Percentiles rank a stretch among this genome's conserved stretches.
Evolutionary conservation across 441 rosid genomes (phyloP).

Genomic region (Brassica hybrid): DNA sequence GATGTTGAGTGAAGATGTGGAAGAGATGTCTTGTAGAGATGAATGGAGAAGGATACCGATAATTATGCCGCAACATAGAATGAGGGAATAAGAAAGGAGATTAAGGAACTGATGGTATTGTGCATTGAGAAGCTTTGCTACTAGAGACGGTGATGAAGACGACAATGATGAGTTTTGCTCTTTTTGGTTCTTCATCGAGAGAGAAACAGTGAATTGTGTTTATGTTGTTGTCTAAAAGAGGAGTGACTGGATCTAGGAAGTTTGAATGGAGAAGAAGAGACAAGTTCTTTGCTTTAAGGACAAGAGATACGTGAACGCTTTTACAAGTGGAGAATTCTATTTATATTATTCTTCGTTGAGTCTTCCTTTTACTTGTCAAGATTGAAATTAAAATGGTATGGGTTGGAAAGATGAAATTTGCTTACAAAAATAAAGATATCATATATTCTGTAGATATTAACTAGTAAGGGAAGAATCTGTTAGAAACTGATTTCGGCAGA

Average conservation of each 20-base stretch:
- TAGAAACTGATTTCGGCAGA: neutral
- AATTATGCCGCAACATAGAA: conserved; percentile 62
- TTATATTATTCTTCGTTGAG: neutral
- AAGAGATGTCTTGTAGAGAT: conserved; percentile 51
- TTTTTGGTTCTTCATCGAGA: conserved; percentile 57
- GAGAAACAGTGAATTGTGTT: conserved; percentile 17
- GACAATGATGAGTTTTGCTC: conserved; percentile 32
- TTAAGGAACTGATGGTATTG: conserved; percentile 51
- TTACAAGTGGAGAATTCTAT: conserved; percentile 35
- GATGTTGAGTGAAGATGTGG: conserved; percentile 42
- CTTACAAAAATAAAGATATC: neutral
- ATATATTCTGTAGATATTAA: neutral
- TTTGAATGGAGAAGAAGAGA: conserved; percentile 36
- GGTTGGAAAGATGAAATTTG: conserved; percentile 17
- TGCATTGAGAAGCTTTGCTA: conserved; percentile 50
- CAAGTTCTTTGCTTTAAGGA: conserved; percentile 46
- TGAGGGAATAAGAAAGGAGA: conserved; percentile 54
- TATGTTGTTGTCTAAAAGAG: conserved; percentile 14
- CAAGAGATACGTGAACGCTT: conserved; percentile 39
- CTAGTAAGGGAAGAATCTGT: conserved; percentile 8
- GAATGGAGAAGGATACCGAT: conserved; percentile 66
- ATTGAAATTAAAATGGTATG: neutral
- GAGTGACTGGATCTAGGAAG: conserved; percentile 16
- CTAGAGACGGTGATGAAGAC: conserved; percentile 36
- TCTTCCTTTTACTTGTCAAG: conserved; percentile 10